Evolutionary conservation across 257 asterid genomes (phyloP).

Genomic region (Paraleonurus japonicus): DNA sequence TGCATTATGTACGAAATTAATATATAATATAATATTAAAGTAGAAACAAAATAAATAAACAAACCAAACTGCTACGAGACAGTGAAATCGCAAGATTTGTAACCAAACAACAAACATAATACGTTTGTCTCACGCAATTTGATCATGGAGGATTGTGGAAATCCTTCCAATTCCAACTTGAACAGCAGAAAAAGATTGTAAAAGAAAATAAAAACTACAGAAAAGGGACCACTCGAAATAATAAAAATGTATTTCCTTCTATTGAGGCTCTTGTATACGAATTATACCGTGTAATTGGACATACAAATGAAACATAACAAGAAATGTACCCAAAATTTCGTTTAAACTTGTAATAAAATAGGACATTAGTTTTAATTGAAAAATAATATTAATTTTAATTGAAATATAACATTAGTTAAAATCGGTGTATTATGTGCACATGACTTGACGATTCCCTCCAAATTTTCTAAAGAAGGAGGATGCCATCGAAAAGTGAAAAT

Average conservation of each 20-base stretch:
- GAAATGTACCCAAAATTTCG: too few relatives aligned
- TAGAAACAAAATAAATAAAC: neutral
- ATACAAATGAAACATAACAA: too few relatives aligned
- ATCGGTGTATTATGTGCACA: too few relatives aligned
- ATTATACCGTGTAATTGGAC: too few relatives aligned
- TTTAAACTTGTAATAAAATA: too few relatives aligned
- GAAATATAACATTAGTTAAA: too few relatives aligned
- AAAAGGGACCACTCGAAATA: conserved; percentile 28
- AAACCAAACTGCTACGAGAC: neutral
- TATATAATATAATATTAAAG: neutral
- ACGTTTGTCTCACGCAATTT: neutral
- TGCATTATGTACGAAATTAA: neutral
- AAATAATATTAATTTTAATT: too few relatives aligned
- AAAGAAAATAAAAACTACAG: neutral
- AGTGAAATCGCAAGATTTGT: conserved; percentile 11
- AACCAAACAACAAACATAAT: conserved; percentile 1
- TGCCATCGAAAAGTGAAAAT: too few relatives aligned
- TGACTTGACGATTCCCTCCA: too few relatives aligned
- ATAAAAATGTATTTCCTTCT: neutral
- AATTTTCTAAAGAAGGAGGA: conserved; percentile 30
- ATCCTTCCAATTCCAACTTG: conserved; percentile 4
- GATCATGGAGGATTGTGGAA: neutral
- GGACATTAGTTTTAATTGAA: too few relatives aligned
- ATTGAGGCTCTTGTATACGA: too few relatives aligned
- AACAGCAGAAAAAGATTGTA: neutral